Percentiles rank a stretch among this genome's conserved stretches.
phyloP scores from a whole-genome alignment of 805 yeast species.

The Yamadazyma insecticola region DNA sequence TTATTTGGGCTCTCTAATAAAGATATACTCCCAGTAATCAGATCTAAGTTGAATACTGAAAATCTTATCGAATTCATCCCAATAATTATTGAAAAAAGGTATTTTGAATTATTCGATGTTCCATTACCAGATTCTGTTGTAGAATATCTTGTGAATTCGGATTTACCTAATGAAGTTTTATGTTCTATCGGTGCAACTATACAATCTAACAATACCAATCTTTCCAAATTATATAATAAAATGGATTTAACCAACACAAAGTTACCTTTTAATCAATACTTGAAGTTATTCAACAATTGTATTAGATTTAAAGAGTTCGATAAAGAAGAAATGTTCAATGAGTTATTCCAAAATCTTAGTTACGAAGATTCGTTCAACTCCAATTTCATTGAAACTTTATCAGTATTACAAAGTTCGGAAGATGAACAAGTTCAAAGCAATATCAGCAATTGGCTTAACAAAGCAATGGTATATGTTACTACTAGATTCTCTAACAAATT shows the following conservation, averaged over 20 bases:
- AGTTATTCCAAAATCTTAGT: not conserved
- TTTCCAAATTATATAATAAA: not conserved
- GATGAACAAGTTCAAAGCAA: no score
- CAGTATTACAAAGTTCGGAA: conserved; percentile 12
- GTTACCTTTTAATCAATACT: not conserved
- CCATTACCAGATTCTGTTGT: conserved; percentile 6
- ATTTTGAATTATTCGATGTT: conserved; percentile 6
- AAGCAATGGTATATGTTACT: conserved; percentile 57
- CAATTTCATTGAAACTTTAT: not conserved
- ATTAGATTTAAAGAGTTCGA: not conserved
- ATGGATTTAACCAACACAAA: not conserved
- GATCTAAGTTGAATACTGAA: conserved; percentile 3
- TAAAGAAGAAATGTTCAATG: not conserved
- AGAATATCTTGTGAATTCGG: conserved; percentile 1
- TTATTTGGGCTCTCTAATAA: conserved; percentile 4
- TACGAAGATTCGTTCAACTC: not conserved
- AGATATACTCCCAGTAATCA: conserved; percentile 4
- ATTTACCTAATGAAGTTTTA: not conserved
- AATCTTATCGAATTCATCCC: conserved; percentile 3
- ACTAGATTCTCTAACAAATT: conserved; percentile 54
- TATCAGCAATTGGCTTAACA: conserved; percentile 69
- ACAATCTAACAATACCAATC: not conserved
- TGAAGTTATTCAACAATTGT: conserved; percentile 4
- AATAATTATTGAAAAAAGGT: conserved; percentile 1
- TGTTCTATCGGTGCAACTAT: conserved; percentile 1